A percentile compares a stretch with the other conserved stretches of the same genome.
phyloP scores from a whole-genome alignment of 2,329 filamentous ascomycete species.

The Torrubiella hemipterigena region DNA sequence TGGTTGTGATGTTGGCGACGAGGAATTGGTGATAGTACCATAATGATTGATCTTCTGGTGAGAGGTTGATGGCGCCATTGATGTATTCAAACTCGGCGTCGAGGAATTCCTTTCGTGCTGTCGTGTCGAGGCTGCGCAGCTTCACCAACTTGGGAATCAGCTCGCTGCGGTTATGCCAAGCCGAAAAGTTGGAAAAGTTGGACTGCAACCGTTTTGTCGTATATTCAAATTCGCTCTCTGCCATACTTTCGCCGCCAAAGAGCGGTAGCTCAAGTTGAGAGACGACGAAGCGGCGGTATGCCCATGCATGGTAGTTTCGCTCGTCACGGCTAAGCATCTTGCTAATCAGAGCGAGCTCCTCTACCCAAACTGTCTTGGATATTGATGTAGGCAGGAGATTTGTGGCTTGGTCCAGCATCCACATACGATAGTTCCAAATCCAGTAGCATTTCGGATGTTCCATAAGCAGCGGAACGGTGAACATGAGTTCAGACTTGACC shows the following conservation, averaged over 20 bases:
- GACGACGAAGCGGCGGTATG: conserved; percentile 73
- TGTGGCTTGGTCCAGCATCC: conserved; percentile 67
- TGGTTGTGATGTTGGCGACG: conserved; percentile 53
- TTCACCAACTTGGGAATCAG: conserved; percentile 66
- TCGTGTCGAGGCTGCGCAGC: conserved; percentile 54
- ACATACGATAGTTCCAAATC: conserved; percentile 95
- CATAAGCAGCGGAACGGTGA: conserved; percentile 73
- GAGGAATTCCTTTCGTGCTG: conserved; percentile 55
- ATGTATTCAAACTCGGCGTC: conserved; percentile 67
- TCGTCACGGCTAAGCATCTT: conserved; percentile 84
- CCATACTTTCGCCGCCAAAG: conserved; percentile 49
- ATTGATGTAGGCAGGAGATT: conserved; percentile 41
- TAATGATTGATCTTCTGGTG: conserved; percentile 86
- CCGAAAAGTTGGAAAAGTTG: conserved; percentile 93
- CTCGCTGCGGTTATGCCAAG: conserved; percentile 85
- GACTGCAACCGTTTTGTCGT: conserved; percentile 75
- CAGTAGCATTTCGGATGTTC: conserved; percentile 96
- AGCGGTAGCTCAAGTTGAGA: conserved; percentile 53
- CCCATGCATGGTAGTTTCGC: conserved; percentile 95
- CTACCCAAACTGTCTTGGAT: conserved; percentile 63
- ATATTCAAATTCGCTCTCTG: conserved; percentile 74
- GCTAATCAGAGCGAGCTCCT: conserved; percentile 68
- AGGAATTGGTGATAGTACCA: conserved; percentile 96
- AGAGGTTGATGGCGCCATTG: conserved; percentile 69
- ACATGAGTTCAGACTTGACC: conserved; percentile 53